Percentiles rank a stretch among this genome's conserved stretches.
phyloP scores from a whole-genome alignment of 225 moss, liverwort and hornwort genomes.

The Marchantia paleacea region DNA sequence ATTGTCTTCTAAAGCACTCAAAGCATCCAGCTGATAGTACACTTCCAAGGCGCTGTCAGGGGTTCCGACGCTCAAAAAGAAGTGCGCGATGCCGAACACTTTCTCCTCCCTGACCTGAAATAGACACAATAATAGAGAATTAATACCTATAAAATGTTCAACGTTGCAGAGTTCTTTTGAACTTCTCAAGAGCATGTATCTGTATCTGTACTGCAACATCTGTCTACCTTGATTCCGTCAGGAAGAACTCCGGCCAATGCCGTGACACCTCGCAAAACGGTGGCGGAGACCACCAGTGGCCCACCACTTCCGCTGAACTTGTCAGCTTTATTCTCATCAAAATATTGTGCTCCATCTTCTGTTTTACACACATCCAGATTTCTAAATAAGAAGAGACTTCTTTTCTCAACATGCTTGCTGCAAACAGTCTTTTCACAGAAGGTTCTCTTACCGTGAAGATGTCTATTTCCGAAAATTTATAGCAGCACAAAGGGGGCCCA shows the following conservation, averaged over 20 bases:
- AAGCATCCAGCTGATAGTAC: constrained; percentile 46
- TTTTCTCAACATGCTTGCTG: neutral
- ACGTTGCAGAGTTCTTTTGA: no score
- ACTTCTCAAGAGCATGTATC: no score
- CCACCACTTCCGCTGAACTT: constrained; percentile 33
- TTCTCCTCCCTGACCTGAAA: constrained; percentile 39
- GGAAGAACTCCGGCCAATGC: constrained; percentile 43
- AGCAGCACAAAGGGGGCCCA: neutral
- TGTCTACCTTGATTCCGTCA: constrained; percentile 37
- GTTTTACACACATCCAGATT: constrained; percentile 2
- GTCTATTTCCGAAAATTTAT: neutral
- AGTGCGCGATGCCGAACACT: constrained; percentile 42
- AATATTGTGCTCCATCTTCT: constrained; percentile 47
- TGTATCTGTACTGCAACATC: no score
- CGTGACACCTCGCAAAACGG: constrained; percentile 40
- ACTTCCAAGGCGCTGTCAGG: constrained; percentile 28
- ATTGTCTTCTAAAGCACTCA: constrained; percentile 46
- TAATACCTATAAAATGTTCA: neutral
- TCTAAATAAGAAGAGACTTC: no score
- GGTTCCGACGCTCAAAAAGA: constrained; percentile 37
- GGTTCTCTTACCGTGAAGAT: neutral
- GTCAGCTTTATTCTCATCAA: constrained; percentile 42
- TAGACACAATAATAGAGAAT: neutral
- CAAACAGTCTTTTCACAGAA: neutral
- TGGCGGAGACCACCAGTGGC: constrained; percentile 32